Percentiles rank a stretch among this genome's conserved stretches.
These are phyloP conservation scores for Talaromyces amestolkiae DNA, from an alignment of 2,329 filamentous ascomycete genomes.

Conservation along the genomic window DNA sequence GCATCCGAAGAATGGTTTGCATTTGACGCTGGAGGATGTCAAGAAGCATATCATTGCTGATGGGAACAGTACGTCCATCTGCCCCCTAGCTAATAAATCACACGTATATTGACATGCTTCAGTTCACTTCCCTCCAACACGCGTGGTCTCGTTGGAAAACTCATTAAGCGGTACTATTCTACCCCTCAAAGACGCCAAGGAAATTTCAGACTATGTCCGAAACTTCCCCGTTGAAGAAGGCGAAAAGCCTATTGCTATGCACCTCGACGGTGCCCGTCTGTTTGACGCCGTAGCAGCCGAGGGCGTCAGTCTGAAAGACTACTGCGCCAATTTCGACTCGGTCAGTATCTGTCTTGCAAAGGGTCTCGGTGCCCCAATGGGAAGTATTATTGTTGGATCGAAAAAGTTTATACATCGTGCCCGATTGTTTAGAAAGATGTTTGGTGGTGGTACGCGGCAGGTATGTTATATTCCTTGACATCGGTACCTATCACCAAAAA, in stretches of 20 bases:
- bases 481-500: not conserved
- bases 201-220: constrained; percentile 31
- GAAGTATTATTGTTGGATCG: constrained; percentile 31
- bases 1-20: constrained; percentile 32
- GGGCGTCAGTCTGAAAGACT: constrained; percentile 28
- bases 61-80: constrained; percentile 26
- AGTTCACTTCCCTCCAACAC: constrained; percentile 33
- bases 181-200: constrained; percentile 29
- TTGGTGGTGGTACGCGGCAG: constrained; percentile 35
- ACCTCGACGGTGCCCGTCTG: constrained; percentile 34
- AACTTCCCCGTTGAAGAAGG: constrained; percentile 26
- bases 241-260: constrained; percentile 29
- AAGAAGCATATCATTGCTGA: constrained; percentile 28
- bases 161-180: constrained; percentile 30
- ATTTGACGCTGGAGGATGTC: constrained; percentile 37
- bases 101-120: not conserved
- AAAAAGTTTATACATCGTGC: constrained; percentile 30
- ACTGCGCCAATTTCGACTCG: constrained; percentile 33
- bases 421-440: constrained; percentile 32
- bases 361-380: constrained; percentile 34
- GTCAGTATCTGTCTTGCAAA: constrained; percentile 36
- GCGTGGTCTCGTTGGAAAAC: constrained; percentile 32
- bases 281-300: constrained; percentile 31
- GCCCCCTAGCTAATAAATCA: too few relatives aligned
- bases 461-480: constrained; percentile 7